Conservation (phyloP, 441 rosid genomes). For the Populus hybrid region DNA sequence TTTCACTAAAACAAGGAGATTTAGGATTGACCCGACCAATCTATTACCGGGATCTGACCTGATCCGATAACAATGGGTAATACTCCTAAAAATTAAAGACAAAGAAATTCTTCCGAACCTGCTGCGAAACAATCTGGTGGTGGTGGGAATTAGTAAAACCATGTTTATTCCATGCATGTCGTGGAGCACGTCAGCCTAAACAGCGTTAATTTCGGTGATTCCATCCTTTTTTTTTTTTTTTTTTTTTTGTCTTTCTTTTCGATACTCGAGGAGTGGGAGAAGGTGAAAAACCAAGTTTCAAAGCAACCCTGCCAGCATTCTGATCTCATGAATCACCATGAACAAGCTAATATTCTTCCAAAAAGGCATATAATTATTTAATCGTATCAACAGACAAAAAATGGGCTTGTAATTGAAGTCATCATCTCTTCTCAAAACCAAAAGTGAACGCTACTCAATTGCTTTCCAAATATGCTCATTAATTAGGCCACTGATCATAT, state of each 20-base stretch:
- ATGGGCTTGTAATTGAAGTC: not conserved
- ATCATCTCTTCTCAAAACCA: not conserved
- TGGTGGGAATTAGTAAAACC: not conserved
- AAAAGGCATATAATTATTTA: constrained; percentile 5
- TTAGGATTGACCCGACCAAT: too few relatives aligned
- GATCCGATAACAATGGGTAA: not conserved
- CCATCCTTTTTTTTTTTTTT: constrained; percentile 46
- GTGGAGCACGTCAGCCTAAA: constrained; percentile 64
- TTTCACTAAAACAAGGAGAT: too few relatives aligned
- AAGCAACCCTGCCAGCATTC: constrained; percentile 45
- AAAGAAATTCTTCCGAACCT: constrained; percentile 15
- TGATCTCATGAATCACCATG: constrained; percentile 52
- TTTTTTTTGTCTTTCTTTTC: constrained; percentile 36
- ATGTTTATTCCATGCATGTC: constrained; percentile 26
- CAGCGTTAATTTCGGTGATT: constrained; percentile 77
- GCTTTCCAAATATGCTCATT: not conserved
- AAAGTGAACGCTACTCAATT: constrained; percentile 4
- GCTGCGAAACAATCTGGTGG: constrained; percentile 8
- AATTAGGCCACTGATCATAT: not conserved
- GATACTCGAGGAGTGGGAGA: constrained; percentile 34
- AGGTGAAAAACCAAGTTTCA: constrained; percentile 35
- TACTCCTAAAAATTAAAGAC: constrained; percentile 10
- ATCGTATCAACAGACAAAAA: not conserved
- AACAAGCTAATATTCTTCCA: constrained; percentile 60
- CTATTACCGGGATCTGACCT: too few relatives aligned